Evolutionary conservation across 75 land plant genomes (phyloP), one percentile per base, ranked within the genome.

Genomic region (Sequoia sempervirens): DNA sequence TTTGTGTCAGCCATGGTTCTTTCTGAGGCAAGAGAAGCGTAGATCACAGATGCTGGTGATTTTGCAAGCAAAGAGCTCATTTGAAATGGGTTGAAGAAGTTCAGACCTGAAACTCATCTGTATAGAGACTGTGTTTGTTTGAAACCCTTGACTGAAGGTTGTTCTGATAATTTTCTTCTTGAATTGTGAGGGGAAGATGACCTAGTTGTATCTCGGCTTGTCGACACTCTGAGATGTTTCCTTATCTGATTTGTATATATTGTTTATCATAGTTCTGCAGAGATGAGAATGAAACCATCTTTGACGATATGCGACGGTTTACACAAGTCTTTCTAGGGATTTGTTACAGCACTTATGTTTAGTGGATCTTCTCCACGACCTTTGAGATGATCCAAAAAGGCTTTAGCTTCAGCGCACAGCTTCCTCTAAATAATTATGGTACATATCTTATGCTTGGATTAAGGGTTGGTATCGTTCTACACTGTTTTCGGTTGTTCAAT

Each of bases 341-440:
- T 61, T 61, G 28, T 23, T 56, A 20, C 23, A 68, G 32, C 72
- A 68, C 72, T 68, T 68, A 28, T 68, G 34, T 9, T 68, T 68
- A n/a, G 72, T 8, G 72, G 34, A 68, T 68, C 28, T 26, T 26
- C 36, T 70, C 32, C 26, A 30, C 11, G 73, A 32, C 32, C 37
- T 70, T n/a, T 70, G 73, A 70, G 73, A 32, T 70, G 73, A 70
- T 70, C 72, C 73, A 70, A 70, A 32, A 12, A 70, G 32, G 73
- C n/a, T 70, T 10, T 11, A 70, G 36, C 73, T 70, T 30, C 73
- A 30, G 36, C 4, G 36, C n/a, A 4, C 12, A 30, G 32, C 11
- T 32, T 10, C 32, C 30, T 34, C 36, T 34, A 34, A 34, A 34
- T 34, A 34, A 34, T 34, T 34, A 34, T 34, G 0, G 36, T 34